phyloP scores from a whole-genome alignment of 805 yeast genomes.

The Candida sakaeoensis region DNA sequence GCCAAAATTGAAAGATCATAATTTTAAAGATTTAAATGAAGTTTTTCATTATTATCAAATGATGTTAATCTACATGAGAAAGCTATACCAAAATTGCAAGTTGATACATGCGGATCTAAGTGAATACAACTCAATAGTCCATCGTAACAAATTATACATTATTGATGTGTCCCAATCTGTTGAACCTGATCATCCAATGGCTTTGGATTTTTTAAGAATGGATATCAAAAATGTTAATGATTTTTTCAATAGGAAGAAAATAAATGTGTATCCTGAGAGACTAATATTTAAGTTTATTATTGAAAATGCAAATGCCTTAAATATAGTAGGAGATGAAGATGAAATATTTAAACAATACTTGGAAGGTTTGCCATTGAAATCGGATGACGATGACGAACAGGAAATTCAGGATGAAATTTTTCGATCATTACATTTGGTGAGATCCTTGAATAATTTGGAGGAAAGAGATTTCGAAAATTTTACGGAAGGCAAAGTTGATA shows the following conservation, averaged over 20 bases:
- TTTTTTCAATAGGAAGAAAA: slow-evolving; percentile 69
- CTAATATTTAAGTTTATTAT: slow-evolving; percentile 75
- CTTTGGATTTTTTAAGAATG: slow-evolving; percentile 92
- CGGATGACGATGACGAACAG: slow-evolving; percentile 52
- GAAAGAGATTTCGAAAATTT: slow-evolving; percentile 86
- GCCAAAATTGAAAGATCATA: slow-evolving; percentile 84
- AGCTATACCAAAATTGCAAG: slow-evolving; percentile 82
- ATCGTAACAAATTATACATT: slow-evolving; percentile 70
- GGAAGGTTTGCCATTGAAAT: slow-evolving; percentile 54
- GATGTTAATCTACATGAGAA: slow-evolving; percentile 79
- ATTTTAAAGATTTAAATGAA: slow-evolving; percentile 63
- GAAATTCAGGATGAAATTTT: slow-evolving; percentile 75
- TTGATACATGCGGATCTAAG: slow-evolving; percentile 95
- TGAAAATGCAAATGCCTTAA: slow-evolving; percentile 40
- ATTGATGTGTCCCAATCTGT: slow-evolving; percentile 97
- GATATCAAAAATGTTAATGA: slow-evolving; percentile 95
- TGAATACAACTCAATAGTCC: slow-evolving; percentile 90
- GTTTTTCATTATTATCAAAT: slow-evolving; percentile 67
- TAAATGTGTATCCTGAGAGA: slow-evolving; percentile 77
- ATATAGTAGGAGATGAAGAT: slow-evolving; percentile 30
- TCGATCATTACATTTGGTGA: slow-evolving; percentile 71
- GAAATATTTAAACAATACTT: slow-evolving; percentile 41
- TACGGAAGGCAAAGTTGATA: slow-evolving; percentile 74
- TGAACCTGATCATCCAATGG: slow-evolving; percentile 97
- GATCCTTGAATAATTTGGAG: slow-evolving; percentile 78